These are phyloP conservation scores for Austroboletus rostrupii DNA, from an alignment of 1,284 basidiomycete genomes.

Conservation along the genomic window DNA sequence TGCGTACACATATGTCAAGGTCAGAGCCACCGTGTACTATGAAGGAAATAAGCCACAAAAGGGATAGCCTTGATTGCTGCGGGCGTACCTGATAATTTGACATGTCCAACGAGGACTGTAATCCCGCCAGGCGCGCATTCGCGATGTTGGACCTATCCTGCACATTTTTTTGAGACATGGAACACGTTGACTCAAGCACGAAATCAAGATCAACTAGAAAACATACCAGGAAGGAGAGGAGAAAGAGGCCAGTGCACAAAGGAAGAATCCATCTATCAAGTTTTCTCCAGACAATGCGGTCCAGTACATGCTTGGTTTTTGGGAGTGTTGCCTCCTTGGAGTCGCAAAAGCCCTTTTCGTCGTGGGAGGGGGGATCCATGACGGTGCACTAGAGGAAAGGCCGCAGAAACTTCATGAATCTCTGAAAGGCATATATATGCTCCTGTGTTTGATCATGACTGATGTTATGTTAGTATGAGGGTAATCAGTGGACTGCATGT, in stretches of 20 bases:
- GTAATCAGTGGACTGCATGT: too few relatives aligned
- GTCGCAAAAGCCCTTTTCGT: constrained; percentile 1
- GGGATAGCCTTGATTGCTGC: neutral
- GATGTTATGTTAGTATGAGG: too few relatives aligned
- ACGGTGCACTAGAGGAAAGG: neutral
- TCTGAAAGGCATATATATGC: too few relatives aligned
- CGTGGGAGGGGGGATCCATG: neutral
- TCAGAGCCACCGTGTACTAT: constrained; percentile 50
- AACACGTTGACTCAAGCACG: neutral
- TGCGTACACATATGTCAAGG: constrained; percentile 47
- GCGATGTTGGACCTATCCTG: constrained; percentile 46
- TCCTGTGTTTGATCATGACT: too few relatives aligned
- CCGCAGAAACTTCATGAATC: neutral
- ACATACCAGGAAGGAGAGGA: constrained; percentile 46
- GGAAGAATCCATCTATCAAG: constrained; percentile 44
- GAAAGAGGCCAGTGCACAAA: constrained; percentile 45
- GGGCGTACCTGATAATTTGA: constrained; percentile 40
- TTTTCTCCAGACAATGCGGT: constrained; percentile 40
- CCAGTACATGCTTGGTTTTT: constrained; percentile 18
- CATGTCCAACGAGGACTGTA: constrained; percentile 50
- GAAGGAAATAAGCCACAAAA: neutral
- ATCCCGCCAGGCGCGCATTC: constrained; percentile 58
- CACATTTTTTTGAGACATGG: neutral
- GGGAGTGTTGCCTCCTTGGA: constrained; percentile 4
- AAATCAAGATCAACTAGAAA: neutral